Base-by-base conservation (phyloP, 1,284 basidiomycete species). In the Heterobasidion occidentale region DNA sequence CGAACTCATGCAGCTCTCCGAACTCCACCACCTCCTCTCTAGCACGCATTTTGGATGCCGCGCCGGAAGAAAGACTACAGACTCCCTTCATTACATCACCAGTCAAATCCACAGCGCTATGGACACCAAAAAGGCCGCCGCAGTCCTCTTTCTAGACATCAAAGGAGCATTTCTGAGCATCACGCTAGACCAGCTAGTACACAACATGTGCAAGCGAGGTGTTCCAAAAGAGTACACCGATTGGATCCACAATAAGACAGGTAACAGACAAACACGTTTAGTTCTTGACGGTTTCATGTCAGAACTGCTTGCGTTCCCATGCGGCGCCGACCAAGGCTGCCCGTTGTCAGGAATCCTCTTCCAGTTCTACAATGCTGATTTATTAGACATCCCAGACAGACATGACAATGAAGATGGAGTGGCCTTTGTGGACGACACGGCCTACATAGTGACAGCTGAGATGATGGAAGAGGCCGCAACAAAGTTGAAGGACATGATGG, bases 141-240 rank as follows among this genome's bases (percentile, higher is more conserved):
- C 66, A 0, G 62, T 64, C 0, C 56, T 77, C 0, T 73, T 74
- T 58, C 65, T 76, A 2, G 73, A 77, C 58, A 66, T 77, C 27
- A 67, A 74, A 62, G 70, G 67, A 0, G 73, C 74, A 0, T 77
- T 76, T 61, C 74, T 70, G 0, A 74, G 65, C 19, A 64, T 63
- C 0, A 61, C 63, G 0, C 59, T 63, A 0, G 61, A 66, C 1
- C 46, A 62, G 0, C 68, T 77, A 2, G 19, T 67, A 5, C 68
- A 72, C 58, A 63, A 76, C 48, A 61, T 75, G 63, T 51, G 71
- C 1, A 45, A 46, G 9, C 15, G 52, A 7, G 19, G 19, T 2
- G 19, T 19, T 19, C 19, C 19, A 19, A 19, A 19, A 19, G 19
- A 19, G 19, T 19, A 61, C 61, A 36, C 58, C 65, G 14, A 56